Evolutionary conservation across 1,139 yeast species (phyloP).

Genomic region (Hansenula lynferdii): DNA sequence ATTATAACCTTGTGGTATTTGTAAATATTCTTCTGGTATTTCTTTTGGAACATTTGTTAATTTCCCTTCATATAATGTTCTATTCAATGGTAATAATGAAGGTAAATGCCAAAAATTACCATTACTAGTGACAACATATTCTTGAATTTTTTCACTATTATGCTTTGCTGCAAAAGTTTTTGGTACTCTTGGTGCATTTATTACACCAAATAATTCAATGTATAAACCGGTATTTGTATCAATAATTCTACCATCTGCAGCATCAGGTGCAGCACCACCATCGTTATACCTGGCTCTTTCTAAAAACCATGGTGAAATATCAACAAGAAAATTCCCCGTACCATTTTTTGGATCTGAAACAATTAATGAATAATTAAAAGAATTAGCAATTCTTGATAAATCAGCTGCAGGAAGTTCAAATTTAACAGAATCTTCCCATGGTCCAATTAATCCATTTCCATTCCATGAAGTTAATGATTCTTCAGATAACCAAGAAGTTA

Average conservation of each 20-base stretch:
- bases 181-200: slow-evolving; percentile 21
- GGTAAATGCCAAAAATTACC: slow-evolving; percentile 30
- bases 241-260: slow-evolving; percentile 48
- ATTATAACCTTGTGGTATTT: slow-evolving; percentile 19
- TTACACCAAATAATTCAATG: slow-evolving; percentile 38
- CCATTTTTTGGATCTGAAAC: slow-evolving; percentile 35
- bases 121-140: slow-evolving; percentile 27
- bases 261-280: slow-evolving; percentile 36
- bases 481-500: slow-evolving; percentile 48
- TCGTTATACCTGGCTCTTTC: slow-evolving; percentile 36
- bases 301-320: slow-evolving; percentile 41
- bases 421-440: slow-evolving; percentile 50
- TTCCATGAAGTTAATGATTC: slow-evolving; percentile 51
- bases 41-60: slow-evolving; percentile 26
- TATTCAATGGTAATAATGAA: slow-evolving; percentile 27
- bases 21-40: slow-evolving; percentile 16
- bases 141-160: slow-evolving; percentile 13
- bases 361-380: slow-evolving; percentile 42
- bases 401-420: slow-evolving; percentile 45
- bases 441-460: slow-evolving; percentile 46
- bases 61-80: slow-evolving; percentile 30
- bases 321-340: slow-evolving; percentile 39
- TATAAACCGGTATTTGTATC: slow-evolving; percentile 46
- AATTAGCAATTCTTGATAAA: slow-evolving; percentile 33
- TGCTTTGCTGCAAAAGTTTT: slow-evolving; percentile 6